Evolutionary conservation across 2,329 filamentous ascomycete species (phyloP), one percentile per base, ranked within the genome.

Genomic region (Rosellinia necatrix): DNA sequence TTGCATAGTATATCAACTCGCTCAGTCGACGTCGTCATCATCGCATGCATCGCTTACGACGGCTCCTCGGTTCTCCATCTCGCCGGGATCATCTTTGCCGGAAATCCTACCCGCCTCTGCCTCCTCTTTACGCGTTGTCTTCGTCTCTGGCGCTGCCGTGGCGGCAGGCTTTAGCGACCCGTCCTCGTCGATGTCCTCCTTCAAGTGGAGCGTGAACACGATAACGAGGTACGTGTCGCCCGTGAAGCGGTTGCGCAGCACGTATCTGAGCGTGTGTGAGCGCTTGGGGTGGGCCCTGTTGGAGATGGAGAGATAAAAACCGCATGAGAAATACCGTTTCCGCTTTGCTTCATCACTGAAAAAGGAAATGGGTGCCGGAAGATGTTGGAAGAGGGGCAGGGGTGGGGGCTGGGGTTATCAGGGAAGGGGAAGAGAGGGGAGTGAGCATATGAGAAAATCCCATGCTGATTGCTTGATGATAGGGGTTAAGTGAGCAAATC

Each of bases 191-290:
- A 87, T 75, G 59, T 88, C 80, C 42, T 90, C 86, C 52, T 84
- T 86, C 7, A 87, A 81, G 57, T 94, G 80, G 3, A 97, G 78
- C 15, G 87, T 88, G 71, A 97, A 93, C 4, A 91, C 74, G 13
- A 97, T 79, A 41, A 93, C 90, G 25, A 96, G 84, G 65, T 96
- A 90, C 13, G 90, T 81, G 29, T 90, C 82, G 43, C 83, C 83
- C 0, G 90, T 93, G 19, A 79, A 74, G 58, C 84, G 85, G 73
- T 97, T 90, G 70, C 92, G 93, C 69, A 97, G 81, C 56, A 96
- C 91, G 75, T 97, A 97, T 82, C 92, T 92, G 76, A 96, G 83
- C 64, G 86, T 81, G 76, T 96, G 90, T 78, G 90, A 88, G 79
- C 89, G 90, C 70, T 84, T 81, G 66, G 62, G 69, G 49, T 63